phyloP scores from a whole-genome alignment of 257 asterid genomes.

The Oldenlandia corymbosa region DNA sequence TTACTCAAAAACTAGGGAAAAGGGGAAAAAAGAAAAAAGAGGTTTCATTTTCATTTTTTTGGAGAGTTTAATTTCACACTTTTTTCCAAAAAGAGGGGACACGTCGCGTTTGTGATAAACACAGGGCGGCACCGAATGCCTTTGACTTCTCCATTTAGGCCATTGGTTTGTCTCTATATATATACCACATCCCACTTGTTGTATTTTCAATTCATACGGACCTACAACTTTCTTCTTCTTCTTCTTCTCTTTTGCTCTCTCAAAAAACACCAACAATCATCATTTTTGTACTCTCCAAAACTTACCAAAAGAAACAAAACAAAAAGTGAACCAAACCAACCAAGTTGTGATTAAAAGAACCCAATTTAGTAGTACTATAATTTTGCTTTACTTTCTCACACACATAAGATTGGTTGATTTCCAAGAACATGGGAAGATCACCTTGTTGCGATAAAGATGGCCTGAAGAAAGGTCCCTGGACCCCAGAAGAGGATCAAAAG shows the following conservation, averaged over 20 bases:
- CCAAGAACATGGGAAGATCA: slow-evolving; percentile 52
- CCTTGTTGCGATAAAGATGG: slow-evolving; percentile 84
- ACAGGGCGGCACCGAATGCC: slow-evolving; percentile 69
- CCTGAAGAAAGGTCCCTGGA: slow-evolving; percentile 89
- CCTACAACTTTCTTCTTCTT: slow-evolving; percentile 8
- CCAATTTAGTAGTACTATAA: no score
- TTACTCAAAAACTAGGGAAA: not conserved
- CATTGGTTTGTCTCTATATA: slow-evolving; percentile 11
- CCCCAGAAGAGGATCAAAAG: slow-evolving; percentile 72
- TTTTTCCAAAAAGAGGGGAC: slow-evolving; percentile 41
- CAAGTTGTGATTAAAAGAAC: no score
- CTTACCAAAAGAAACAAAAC: no score
- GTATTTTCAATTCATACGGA: slow-evolving; percentile 9
- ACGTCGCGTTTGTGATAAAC: slow-evolving; percentile 64
- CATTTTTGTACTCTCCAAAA: no score
- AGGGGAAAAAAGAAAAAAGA: no score
- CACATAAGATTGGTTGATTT: no score
- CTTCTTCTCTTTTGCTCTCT: not conserved
- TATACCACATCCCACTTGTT: not conserved
- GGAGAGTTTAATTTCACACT: slow-evolving; percentile 21
- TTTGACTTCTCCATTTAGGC: slow-evolving; percentile 18
- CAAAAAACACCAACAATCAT: not conserved
- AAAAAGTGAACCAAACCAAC: no score
- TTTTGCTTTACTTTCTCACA: no score
- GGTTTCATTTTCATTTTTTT: no score